Evolutionary conservation across 140 eudicot species (phyloP).

Genomic region (Ambrosia hybrid): DNA sequence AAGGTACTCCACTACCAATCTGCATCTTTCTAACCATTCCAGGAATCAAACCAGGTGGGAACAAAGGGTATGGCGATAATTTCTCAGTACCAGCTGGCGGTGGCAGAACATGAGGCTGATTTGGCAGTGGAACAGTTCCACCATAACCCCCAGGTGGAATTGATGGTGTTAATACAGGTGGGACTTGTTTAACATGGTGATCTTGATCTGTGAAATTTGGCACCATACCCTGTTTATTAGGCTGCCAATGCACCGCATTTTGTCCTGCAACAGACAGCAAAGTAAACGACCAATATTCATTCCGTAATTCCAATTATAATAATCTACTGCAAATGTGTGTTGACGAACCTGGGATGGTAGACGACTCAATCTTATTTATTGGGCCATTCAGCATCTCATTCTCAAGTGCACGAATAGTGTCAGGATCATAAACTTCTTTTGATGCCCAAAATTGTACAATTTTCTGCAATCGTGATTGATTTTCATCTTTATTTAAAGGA

Average conservation of each 20-base stretch:
- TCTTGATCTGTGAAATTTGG: conserved; percentile 24
- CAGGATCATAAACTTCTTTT: conserved; percentile 93
- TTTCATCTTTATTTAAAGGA: conserved; percentile 88
- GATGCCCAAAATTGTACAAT: conserved; percentile 98
- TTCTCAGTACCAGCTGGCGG: conserved; percentile 46
- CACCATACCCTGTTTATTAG: conserved; percentile 36
- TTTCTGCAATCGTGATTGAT: conserved; percentile 92
- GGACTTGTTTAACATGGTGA: conserved; percentile 53
- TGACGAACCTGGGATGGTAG: conserved; percentile 49
- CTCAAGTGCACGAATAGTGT: conserved; percentile 72
- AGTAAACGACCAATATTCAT: conserved; percentile 4
- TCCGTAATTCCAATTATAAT: not conserved
- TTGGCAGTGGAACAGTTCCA: conserved; percentile 33
- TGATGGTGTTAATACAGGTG: conserved; percentile 37
- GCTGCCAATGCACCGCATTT: conserved; percentile 66
- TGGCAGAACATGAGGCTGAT: conserved; percentile 45
- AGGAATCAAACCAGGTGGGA: conserved; percentile 96
- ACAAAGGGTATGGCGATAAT: conserved; percentile 83
- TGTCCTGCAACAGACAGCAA: conserved; percentile 42
- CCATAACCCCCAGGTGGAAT: conserved; percentile 46
- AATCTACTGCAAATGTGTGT: conserved; percentile 11
- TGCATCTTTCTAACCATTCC: conserved; percentile 98
- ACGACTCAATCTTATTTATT: conserved; percentile 43
- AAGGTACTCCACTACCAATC: conserved; percentile 96
- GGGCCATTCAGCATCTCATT: conserved; percentile 79